Evolutionary conservation across 1,284 basidiomycete species (phyloP).

Genomic region (Kwoniella shivajii): DNA sequence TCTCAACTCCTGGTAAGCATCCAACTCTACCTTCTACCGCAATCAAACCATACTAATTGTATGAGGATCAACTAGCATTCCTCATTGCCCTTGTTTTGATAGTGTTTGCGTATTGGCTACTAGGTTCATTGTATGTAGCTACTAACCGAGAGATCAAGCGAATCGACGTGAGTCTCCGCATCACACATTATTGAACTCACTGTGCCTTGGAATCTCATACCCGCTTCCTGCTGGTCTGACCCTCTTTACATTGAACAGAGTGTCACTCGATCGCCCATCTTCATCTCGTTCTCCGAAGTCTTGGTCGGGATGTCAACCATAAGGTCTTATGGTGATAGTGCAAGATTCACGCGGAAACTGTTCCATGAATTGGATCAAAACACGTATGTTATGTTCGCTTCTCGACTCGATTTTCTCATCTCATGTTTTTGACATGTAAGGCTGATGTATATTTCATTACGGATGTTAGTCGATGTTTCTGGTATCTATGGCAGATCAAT

Average conservation of each 20-base stretch:
- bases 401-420: no score
- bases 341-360: slow-evolving; percentile 55
- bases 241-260: slow-evolving; percentile 24
- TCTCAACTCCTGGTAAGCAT: slow-evolving; percentile 46
- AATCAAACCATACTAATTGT: no score
- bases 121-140: slow-evolving; percentile 56
- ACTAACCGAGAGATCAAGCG: slow-evolving; percentile 61
- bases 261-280: slow-evolving; percentile 60
- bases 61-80: slow-evolving; percentile 49
- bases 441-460: neutral
- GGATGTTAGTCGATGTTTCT: slow-evolving; percentile 42
- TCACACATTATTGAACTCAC: neutral
- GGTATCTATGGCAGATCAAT: slow-evolving; percentile 55
- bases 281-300: slow-evolving; percentile 58
- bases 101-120: slow-evolving; percentile 52
- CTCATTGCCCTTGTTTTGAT: slow-evolving; percentile 53
- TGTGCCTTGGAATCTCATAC: neutral
- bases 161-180: slow-evolving; percentile 52
- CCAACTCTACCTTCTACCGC: no score
- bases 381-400: slow-evolving; percentile 41
- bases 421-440: no score
- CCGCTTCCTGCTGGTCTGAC: neutral
- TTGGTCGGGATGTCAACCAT: slow-evolving; percentile 58
- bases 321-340: slow-evolving; percentile 58
- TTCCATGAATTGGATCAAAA: slow-evolving; percentile 57